Evolutionary conservation across 2,329 filamentous ascomycete species (phyloP).

Genomic region (Colletotrichum endophyticum): DNA sequence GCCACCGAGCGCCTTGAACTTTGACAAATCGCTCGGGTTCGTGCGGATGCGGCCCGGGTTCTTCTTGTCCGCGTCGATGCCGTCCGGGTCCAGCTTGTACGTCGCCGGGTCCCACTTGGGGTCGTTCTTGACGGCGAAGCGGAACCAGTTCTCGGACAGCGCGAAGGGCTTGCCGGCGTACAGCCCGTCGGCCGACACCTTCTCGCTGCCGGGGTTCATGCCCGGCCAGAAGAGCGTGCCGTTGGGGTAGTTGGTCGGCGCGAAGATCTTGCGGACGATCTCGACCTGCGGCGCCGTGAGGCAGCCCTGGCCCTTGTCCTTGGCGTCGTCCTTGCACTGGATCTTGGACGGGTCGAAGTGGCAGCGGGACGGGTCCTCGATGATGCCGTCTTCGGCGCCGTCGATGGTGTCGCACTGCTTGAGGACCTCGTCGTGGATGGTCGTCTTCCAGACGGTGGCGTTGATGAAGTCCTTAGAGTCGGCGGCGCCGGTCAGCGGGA

Average conservation of each 20-base stretch:
- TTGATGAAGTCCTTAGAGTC: constrained; percentile 29
- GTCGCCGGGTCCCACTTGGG: constrained; percentile 35
- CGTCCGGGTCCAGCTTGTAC: constrained; percentile 38
- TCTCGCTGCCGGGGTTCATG: constrained; percentile 52
- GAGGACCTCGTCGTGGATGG: constrained; percentile 40
- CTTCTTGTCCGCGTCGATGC: constrained; percentile 29
- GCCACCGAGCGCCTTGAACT: constrained; percentile 43
- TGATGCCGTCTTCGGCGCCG: constrained; percentile 50
- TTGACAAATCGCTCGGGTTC: constrained; percentile 40
- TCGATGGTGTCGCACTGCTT: constrained; percentile 53
- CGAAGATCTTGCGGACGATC: constrained; percentile 33
- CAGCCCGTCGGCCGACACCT: constrained; percentile 46
- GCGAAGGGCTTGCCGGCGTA: constrained; percentile 36
- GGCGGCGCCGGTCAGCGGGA: constrained; percentile 39
- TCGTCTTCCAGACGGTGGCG: not conserved
- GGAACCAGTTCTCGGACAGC: constrained; percentile 36
- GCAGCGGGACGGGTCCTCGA: constrained; percentile 48
- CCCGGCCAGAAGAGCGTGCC: constrained; percentile 44
- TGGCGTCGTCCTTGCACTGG: not conserved
- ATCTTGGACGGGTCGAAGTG: constrained; percentile 25
- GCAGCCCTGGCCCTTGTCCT: constrained; percentile 19
- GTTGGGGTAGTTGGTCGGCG: constrained; percentile 28
- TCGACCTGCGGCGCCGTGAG: constrained; percentile 47
- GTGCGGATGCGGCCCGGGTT: constrained; percentile 45
- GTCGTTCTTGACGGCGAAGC: constrained; percentile 45